A percentile compares a stretch with the other conserved stretches of the same genome.
Conservation (phyloP, 2,329 filamentous ascomycete species). For the Trichoderma sp. region DNA sequence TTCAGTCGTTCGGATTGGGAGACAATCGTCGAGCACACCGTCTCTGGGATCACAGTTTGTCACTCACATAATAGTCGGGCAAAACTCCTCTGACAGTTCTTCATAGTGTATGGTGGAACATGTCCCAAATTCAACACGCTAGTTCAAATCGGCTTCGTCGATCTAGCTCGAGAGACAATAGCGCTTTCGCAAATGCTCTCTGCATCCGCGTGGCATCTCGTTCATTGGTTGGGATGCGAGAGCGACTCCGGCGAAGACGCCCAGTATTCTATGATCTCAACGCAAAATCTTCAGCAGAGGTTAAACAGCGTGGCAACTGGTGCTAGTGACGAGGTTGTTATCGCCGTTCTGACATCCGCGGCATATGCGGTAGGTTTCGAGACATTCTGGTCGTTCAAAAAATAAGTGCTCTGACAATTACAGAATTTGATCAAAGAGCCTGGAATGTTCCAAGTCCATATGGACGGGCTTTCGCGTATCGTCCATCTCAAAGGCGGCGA, state of each 20-base stretch:
- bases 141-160: background rate
- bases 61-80: background rate
- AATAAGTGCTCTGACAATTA: background rate
- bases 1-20: background rate
- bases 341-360: background rate
- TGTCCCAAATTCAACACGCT: background rate
- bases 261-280: background rate
- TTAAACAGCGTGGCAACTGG: background rate
- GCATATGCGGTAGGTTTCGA: background rate
- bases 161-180: background rate
- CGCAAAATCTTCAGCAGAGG: background rate
- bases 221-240: background rate
- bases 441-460: background rate
- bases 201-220: background rate
- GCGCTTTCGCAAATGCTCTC: constrained; percentile 3
- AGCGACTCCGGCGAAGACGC: background rate
- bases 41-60: background rate
- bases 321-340: background rate
- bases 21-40: background rate
- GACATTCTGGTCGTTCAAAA: background rate
- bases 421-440: background rate
- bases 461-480: background rate
- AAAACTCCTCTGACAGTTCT: background rate
- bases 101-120: background rate
- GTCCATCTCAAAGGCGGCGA: background rate